Evolutionary conservation across 2,329 filamentous ascomycete genomes (phyloP), one percentile per base, ranked within the genome.

Genomic region (Apiospora sp.): DNA sequence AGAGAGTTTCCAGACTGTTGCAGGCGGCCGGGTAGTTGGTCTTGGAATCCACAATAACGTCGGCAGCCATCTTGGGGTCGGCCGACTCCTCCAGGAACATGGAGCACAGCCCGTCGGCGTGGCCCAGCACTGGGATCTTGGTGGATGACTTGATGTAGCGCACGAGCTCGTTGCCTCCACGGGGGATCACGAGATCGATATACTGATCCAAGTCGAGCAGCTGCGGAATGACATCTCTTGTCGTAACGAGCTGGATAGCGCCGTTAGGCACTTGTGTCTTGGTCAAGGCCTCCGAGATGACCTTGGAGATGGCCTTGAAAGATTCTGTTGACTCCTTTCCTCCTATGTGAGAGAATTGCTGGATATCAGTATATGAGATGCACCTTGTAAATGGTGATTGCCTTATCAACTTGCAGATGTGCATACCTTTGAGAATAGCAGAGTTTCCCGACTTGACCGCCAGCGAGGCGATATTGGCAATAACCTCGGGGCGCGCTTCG

Each of bases 371-470:
- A 68, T 30, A 27, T n/a, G 22, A 4, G 27, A 8, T 4, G 27
- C n/a, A 34, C 24, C 1, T 19, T 24, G 10, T 46, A 41, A 16
- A 22, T 4, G 7, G 7, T 3, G 19, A n/a, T 2, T 19, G 7
- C 19, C 14, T 41, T 10, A 6, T 13, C 7, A 27, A 5, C 27
- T 43, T 46, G 19, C n/a, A 41, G 10, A 41, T 16, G 2, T 37
- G 61, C 74, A 14, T 78, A 88, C 92, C 96, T 87, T 99, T 99
- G 74, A 99, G 87, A 78, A 99, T 98, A 70, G 95, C 96, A 48
- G 96, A 93, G 83, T 99, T 99, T 78, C 95, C 96, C 16, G 96
- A 98, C 83, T 99, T 99, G 83, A 99, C 94, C 49, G 96, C 95
- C 34, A 99, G 88, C 4, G 95, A 94, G 75, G 96, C 95, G 80